Evolutionary conservation across 2,329 filamentous ascomycete genomes (phyloP).

Genomic region (Xylariaceae sp.): DNA sequence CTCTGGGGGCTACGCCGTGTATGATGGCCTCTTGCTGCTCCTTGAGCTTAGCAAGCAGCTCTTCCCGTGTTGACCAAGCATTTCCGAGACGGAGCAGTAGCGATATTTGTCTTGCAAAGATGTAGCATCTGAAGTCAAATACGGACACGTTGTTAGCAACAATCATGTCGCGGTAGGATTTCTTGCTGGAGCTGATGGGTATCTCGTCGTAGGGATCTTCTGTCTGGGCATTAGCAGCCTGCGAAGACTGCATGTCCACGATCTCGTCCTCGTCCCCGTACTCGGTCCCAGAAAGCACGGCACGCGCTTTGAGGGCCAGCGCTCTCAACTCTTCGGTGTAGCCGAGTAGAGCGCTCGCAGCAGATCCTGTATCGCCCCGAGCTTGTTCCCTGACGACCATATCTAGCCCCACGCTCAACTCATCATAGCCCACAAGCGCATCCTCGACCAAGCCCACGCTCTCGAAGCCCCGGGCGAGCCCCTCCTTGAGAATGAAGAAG

Average conservation of each 20-base stretch:
- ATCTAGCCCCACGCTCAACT: conserved; percentile 82
- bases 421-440: conserved; percentile 88
- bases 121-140: conserved; percentile 90
- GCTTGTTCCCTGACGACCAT: conserved; percentile 69
- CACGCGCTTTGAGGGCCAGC: conserved; percentile 45
- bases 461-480: conserved; percentile 86
- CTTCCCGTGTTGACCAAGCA: conserved; percentile 53
- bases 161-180: conserved; percentile 86
- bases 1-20: conserved; percentile 47
- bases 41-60: conserved; percentile 53
- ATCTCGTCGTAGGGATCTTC: conserved; percentile 46
- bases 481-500: conserved; percentile 96
- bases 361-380: conserved; percentile 51
- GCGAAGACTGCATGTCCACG: conserved; percentile 43
- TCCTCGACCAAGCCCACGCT: conserved; percentile 94
- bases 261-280: conserved; percentile 29
- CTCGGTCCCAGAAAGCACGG: conserved; percentile 31
- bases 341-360: conserved; percentile 63
- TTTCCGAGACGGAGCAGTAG: conserved; percentile 80
- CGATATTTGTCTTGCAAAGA: conserved; percentile 82
- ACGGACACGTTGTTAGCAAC: conserved; percentile 90
- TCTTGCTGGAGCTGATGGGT: conserved; percentile 56
- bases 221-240: conserved; percentile 15
- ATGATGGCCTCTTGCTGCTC: conserved; percentile 54
- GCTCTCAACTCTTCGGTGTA: conserved; percentile 68